phyloP scores from a whole-genome alignment of 164 flowering plant species.

The Saururus chinensis region DNA sequence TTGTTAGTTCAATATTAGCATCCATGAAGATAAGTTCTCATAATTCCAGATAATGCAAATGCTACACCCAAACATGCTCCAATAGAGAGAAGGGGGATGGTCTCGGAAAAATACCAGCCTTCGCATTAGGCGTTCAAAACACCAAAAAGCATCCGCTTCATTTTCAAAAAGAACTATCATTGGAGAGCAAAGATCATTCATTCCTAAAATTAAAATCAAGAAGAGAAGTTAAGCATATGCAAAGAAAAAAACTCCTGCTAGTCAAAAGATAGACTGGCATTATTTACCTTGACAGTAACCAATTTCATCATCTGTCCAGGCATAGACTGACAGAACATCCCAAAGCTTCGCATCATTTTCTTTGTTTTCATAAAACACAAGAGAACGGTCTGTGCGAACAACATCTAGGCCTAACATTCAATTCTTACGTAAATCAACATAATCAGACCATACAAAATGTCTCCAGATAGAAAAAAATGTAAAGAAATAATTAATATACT shows the following conservation, averaged over 20 bases:
- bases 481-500: not conserved
- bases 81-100: not conserved
- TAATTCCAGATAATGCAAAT: not conserved
- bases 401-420: conserved; percentile 73
- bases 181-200: conserved; percentile 95
- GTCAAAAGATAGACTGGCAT: not conserved
- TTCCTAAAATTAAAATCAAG: conserved; percentile 38
- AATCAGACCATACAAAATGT: not conserved
- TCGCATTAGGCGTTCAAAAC: conserved; percentile 87
- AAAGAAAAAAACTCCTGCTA: not conserved
- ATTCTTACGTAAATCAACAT: not conserved
- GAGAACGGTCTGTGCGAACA: conserved; percentile 75
- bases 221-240: not conserved
- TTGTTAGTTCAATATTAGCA: not conserved
- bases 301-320: conserved; percentile 77
- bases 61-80: not conserved
- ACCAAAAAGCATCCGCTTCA: conserved; percentile 98
- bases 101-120: conserved; percentile 50
- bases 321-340: conserved; percentile 73
- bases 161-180: conserved; percentile 72
- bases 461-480: not conserved
- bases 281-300: conserved; percentile 83
- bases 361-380: conserved; percentile 69
- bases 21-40: not conserved
- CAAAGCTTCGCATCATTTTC: conserved; percentile 76